Evolutionary conservation across 768 basidiomycete species (phyloP), one percentile per base, ranked within the genome.

Genomic region (Steccherinum ochraceum): DNA sequence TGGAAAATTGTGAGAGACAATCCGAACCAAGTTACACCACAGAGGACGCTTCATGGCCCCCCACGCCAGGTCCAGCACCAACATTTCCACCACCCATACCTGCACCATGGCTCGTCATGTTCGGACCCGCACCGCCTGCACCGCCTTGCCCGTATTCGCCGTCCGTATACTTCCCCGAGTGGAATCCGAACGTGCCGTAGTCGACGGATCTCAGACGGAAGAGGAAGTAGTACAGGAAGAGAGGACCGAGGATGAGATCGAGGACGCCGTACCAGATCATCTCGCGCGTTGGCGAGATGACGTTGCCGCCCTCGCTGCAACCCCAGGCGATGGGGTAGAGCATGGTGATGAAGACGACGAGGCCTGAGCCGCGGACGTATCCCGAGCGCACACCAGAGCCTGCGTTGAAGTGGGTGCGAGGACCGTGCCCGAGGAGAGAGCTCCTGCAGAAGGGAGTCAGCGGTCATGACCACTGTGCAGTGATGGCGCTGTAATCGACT

Each of bases 301-400:
- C 66, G 60, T 80, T 75, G 2, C 67, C 66, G 24, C 80, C 79
- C 49, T 81, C 80, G 19, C 71, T 69, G 25, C 74, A 60, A 47
- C 71, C 80, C 81, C 80, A 82, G 27, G 69, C 70, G 51, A 83
- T 68, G 7, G 81, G 78, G 63, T 83, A 83, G 25, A 80, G 53
- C 47, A 76, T 43, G 74, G 77, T 79, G 54, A 82, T 61, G 61
- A 78, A 66, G 19, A 70, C 67, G 54, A 79, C 67, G 63, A 71
- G 69, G 16, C 54, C 57, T 3, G 73, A 70, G 20, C 70, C 70
- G 24, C 46, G 39, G 3, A 61, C 45, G 58, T 67, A 73, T 2
- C 62, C 60, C 1, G 20, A 12, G 19, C 62, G 66, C 21, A 65
- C 62, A 16, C 53, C 52, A 0, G 40, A 46, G 39, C 60, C 58